Evolutionary conservation across 108 stramenopile species (phyloP).

Genomic region (Pseudonitzschia multiseries): DNA sequence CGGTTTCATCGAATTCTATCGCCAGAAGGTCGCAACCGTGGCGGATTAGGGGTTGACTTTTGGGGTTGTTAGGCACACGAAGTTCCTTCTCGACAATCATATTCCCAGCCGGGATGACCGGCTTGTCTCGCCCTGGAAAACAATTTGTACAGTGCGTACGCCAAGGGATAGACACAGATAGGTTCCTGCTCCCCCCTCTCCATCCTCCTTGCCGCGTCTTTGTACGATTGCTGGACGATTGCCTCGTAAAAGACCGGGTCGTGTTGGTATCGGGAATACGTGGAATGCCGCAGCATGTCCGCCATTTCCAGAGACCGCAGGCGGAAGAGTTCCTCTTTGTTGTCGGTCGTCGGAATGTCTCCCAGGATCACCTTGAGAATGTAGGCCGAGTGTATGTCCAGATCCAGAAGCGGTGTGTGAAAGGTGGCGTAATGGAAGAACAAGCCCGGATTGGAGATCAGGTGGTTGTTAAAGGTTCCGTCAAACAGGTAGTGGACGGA

Average conservation of each 20-base stretch:
- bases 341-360: neutral
- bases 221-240: neutral
- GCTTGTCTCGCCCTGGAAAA: neutral
- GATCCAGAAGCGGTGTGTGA: neutral
- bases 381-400: neutral
- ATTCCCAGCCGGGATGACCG: neutral
- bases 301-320: neutral
- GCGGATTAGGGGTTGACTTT: neutral
- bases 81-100: constrained; percentile 1
- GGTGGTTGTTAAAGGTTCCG: neutral
- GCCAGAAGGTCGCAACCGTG: neutral
- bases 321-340: neutral
- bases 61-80: neutral
- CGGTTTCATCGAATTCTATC: neutral
- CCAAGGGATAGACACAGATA: neutral
- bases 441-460: neutral
- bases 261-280: neutral
- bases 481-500: neutral
- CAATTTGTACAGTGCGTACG: neutral
- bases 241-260: neutral
- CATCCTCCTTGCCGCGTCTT: no score
- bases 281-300: neutral
- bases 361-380: constrained; percentile 6
- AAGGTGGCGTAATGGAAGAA: neutral
- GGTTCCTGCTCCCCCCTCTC: no score